Evolutionary conservation across 2,329 filamentous ascomycete genomes (phyloP), one percentile per base, ranked within the genome.

Genomic region (Nemania sp.): DNA sequence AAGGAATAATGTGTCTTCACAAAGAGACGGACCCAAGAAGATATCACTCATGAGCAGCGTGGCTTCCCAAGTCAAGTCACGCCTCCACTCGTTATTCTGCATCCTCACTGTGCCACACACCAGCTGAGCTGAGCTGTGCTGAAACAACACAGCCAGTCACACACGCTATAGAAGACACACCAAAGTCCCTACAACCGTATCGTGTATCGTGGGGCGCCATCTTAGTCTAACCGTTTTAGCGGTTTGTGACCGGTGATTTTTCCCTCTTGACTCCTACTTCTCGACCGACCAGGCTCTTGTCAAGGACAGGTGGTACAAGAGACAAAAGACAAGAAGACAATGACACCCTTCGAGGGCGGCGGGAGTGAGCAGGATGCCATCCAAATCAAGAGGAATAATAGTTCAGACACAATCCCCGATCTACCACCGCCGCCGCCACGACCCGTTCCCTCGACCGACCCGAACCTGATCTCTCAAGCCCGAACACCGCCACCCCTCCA

Each of bases 401-500:
- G 5, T 17, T 47, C 66, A 51, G 66, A 71, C 52, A 69, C 54
- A 29, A 64, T 71, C 2, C 72, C 74, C 17, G 68, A 65, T 5
- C 65, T 74, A 1, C 75, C 76, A 20, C 76, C 76, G 13, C 77
- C 76, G 20, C 73, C 76, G 12, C 77, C 76, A 20, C 73, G 73
- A 21, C 77, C 75, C 11, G 64, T 72, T 49, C 76, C 77, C 37
- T 74, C 75, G 18, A 69, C 69, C 54, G 77, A 79, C 53, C 76
- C 75, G 5, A 72, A 67, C 21, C 68, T 79, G 29, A 55, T 70
- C 53, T 59, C 57, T 52, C 71, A 74, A 47, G 71, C 70, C 12
- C 71, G 67, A 63, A 72, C 74, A 18, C 71, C 74, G 7, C 80
- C 80, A 11, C 77, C 78, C 20, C 74, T 78, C n/a, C 78, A 79